Conservation (phyloP, 2,329 filamentous ascomycete genomes). For the Penicillium sp. region DNA sequence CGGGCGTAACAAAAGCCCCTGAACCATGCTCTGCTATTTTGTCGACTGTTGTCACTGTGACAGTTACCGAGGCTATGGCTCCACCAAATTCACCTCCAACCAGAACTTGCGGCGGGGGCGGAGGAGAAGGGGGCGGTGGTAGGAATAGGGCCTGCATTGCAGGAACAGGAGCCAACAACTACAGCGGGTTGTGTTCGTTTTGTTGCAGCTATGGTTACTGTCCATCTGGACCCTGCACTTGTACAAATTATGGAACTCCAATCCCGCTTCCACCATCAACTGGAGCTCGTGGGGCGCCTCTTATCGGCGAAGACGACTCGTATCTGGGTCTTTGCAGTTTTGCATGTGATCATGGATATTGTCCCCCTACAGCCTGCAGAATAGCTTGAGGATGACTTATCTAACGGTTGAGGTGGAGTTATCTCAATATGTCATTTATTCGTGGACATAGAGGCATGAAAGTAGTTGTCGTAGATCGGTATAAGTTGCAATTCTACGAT, state of each 20-base stretch:
- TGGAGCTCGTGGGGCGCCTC: conserved; percentile 20
- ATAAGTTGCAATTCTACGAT: neutral
- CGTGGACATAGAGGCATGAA: neutral
- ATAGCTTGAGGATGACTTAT: neutral
- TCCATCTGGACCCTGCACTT: conserved; percentile 31
- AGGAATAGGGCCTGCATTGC: conserved; percentile 19
- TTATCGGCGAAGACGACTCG: conserved; percentile 25
- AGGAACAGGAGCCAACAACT: conserved; percentile 30
- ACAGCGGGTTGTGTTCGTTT: conserved; percentile 31
- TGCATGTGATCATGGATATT: conserved; percentile 49
- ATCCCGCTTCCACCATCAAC: conserved; percentile 24
- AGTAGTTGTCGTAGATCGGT: neutral
- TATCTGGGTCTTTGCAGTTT: conserved; percentile 50
- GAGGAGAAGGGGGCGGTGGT: conserved; percentile 1
- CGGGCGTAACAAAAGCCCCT: neutral
- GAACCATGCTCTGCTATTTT: neutral
- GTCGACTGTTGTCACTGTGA: conserved; percentile 2
- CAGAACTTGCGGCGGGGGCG: neutral
- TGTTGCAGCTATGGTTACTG: conserved; percentile 33
- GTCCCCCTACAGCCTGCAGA: conserved; percentile 33
- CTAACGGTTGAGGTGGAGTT: neutral
- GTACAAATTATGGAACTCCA: conserved; percentile 23
- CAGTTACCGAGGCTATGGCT: conserved; percentile 2
- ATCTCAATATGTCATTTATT: neutral
- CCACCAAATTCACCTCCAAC: neutral